Conservation (phyloP, 768 basidiomycete genomes). For the Podaxis sp. region DNA sequence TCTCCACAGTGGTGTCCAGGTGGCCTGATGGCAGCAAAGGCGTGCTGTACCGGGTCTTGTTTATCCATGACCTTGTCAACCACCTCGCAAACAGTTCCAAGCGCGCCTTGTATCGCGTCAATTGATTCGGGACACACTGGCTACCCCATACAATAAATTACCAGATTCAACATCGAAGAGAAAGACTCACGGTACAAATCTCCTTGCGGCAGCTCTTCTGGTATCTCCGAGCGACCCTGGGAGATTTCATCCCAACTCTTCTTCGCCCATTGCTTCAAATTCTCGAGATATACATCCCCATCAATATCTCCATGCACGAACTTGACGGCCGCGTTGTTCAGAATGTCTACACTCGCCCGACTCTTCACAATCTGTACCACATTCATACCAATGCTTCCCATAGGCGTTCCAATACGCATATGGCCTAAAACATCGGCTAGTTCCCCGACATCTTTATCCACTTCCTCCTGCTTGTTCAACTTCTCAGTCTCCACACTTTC, state of each 20-base stretch:
- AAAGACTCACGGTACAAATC: conserved; percentile 73
- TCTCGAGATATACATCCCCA: conserved; percentile 61
- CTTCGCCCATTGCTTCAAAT: conserved; percentile 52
- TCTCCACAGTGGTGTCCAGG: conserved; percentile 96
- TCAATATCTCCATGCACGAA: conserved; percentile 72
- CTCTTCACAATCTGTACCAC: conserved; percentile 49
- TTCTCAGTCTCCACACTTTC: conserved; percentile 28
- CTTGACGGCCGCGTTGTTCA: conserved; percentile 61
- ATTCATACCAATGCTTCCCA: conserved; percentile 3
- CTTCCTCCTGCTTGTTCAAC: neutral
- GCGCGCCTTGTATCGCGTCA: conserved; percentile 73
- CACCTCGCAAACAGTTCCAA: conserved; percentile 85
- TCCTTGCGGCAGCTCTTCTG: conserved; percentile 62
- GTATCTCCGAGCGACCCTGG: conserved; percentile 70
- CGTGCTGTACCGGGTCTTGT: conserved; percentile 28
- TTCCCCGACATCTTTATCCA: conserved; percentile 11
- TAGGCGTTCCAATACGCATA: conserved; percentile 18
- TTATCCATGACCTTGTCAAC: conserved; percentile 59
- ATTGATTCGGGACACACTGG: conserved; percentile 77
- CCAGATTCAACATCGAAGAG: neutral
- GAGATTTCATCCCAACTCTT: conserved; percentile 60
- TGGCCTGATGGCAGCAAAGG: conserved; percentile 84
- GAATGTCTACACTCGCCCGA: conserved; percentile 47
- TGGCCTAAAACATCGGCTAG: conserved; percentile 23
- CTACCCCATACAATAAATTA: conserved; percentile 1